Evolutionary conservation across 2,329 filamentous ascomycete species (phyloP).

Genomic region (Periglandula ipomoeae): DNA sequence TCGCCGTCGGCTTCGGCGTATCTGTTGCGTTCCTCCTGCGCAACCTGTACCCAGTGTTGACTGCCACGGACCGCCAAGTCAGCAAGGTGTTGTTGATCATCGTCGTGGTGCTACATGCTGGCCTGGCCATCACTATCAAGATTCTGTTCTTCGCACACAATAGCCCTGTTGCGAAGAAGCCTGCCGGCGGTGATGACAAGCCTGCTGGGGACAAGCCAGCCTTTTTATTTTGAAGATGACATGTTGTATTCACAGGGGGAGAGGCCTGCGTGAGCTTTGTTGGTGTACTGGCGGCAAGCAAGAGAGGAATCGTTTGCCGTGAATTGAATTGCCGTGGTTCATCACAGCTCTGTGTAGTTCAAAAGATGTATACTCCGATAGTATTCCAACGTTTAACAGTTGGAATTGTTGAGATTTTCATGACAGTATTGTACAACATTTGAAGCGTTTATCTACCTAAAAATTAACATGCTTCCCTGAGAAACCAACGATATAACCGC

Average conservation of each 20-base stretch:
- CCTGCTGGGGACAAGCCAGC: conserved; percentile 14
- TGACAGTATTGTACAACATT: neutral
- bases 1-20: conserved; percentile 73
- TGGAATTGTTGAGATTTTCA: neutral
- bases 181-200: conserved; percentile 17
- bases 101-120: conserved; percentile 78
- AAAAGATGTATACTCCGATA: too few relatives aligned
- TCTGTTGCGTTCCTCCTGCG: conserved; percentile 77
- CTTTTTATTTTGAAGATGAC: conserved; percentile 12
- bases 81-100: conserved; percentile 80
- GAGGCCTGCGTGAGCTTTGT: too few relatives aligned
- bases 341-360: too few relatives aligned
- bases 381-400: too few relatives aligned
- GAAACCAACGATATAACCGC: too few relatives aligned
- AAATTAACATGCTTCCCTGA: neutral
- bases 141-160: conserved; percentile 88
- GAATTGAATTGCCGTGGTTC: too few relatives aligned
- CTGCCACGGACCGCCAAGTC: conserved; percentile 83
- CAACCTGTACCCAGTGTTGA: conserved; percentile 85
- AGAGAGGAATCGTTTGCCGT: too few relatives aligned
- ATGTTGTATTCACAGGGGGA: neutral
- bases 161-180: conserved; percentile 40
- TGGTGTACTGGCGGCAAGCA: too few relatives aligned
- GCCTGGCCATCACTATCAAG: conserved; percentile 90
- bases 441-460: neutral